phyloP scores from a whole-genome alignment of 2,329 filamentous ascomycete genomes.

The Ceratocystis cubensis region DNA sequence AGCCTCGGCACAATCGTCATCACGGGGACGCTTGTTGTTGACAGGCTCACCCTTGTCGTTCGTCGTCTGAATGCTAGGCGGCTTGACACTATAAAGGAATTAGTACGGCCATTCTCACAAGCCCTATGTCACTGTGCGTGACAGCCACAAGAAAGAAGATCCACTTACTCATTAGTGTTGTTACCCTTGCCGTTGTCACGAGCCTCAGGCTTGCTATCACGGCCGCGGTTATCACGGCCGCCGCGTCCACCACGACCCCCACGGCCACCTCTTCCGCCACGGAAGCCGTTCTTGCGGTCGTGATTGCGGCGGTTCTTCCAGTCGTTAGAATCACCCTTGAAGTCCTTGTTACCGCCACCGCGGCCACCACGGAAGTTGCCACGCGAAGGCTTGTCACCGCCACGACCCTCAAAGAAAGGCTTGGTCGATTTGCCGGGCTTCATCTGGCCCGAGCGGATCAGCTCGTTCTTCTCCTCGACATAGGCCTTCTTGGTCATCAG shows the following conservation, averaged over 20 bases:
- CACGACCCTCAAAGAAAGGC: constrained; percentile 40
- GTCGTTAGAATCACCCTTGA: constrained; percentile 39
- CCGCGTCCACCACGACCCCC: constrained; percentile 33
- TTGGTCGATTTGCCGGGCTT: constrained; percentile 40
- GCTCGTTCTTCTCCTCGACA: constrained; percentile 59
- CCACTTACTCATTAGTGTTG: constrained; percentile 29
- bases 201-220: constrained; percentile 25
- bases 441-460: constrained; percentile 59
- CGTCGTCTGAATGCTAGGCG: constrained; percentile 36
- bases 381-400: constrained; percentile 27
- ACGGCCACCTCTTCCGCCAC: constrained; percentile 33
- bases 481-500: constrained; percentile 86
- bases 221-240: constrained; percentile 22
- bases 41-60: constrained; percentile 30
- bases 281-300: constrained; percentile 49
- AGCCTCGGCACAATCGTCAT: constrained; percentile 35
- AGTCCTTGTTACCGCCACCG: constrained; percentile 26
- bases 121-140: constrained; percentile 16
- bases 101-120: constrained; percentile 3
- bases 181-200: constrained; percentile 24
- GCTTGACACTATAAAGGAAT: constrained; percentile 27
- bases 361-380: constrained; percentile 31
- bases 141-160: constrained; percentile 15
- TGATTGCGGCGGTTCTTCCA: constrained; percentile 53
- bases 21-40: constrained; percentile 44